Base-by-base conservation (phyloP, 371 early-diverging fungal genomes). In the Mortierella sp. region DNA sequence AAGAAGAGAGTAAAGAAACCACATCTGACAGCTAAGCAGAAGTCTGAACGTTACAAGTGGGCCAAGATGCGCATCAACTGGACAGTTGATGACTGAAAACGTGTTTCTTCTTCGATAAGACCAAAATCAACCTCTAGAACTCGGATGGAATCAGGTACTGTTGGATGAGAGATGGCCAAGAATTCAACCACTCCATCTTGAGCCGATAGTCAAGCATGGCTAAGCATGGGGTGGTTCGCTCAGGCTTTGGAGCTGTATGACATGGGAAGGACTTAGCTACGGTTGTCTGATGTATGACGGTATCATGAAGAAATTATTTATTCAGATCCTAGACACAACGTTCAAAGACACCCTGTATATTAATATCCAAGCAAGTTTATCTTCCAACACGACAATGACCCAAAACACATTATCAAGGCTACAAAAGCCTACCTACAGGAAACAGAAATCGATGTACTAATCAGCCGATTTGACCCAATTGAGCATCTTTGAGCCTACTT, bases 31-130 rank as follows among this genome's bases (percentile, higher is more conserved):
- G 12, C 9, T 3, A 51, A 56, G 32, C 61, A 79, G 61, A 64
- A 45, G 22, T 37, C 29, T 40, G 67, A 51, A 5, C 61, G 64
- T 9, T 42, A 64, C 17, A 51, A 34, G 28, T 82, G 45, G 57
- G 76, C 75, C 22, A 70, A 29, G 13, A 29, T 32, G 0, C 76
- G 76, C 62, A 29, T 19, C 23, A 10, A 70, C 59, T 71, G 72
- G 71, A 82, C 70, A 0, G n/a, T 61, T 29, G 72, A 72, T 31
- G 76, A 82, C 49, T 81, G 71, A 68, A 71, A 19, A n/a, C 58
- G 64, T 12, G 76, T 70, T 9, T 34, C 82, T 7, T 83, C 59
- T 60, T 82, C 72, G 0, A 82, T 76, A 35, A 83, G 22, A 82
- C 68, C 23, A 75, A 83, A 63, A 69, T 83, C 32, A 58, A 15